phyloP scores from a whole-genome alignment of 257 asterid genomes.

The Thymus quinquecostatus region DNA sequence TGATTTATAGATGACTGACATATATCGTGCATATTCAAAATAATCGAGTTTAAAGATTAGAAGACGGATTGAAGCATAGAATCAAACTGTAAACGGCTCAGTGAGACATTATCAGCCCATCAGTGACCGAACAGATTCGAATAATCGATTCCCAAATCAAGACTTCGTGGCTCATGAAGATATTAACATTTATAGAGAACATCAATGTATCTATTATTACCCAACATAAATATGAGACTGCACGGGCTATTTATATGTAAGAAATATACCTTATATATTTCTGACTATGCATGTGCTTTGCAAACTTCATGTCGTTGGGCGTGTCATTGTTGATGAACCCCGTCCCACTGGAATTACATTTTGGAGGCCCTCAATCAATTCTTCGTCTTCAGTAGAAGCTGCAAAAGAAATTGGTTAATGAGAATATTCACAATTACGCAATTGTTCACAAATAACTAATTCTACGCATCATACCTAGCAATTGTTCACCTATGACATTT shows the following conservation, averaged over 20 bases:
- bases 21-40: too few relatives aligned
- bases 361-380: constrained; percentile 57
- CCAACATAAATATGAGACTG: not conserved
- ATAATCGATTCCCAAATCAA: too few relatives aligned
- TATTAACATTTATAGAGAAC: too few relatives aligned
- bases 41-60: not conserved
- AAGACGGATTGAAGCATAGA: not conserved
- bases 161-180: too few relatives aligned
- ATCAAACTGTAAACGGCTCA: not conserved
- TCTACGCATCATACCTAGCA: constrained; percentile 4
- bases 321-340: constrained; percentile 93
- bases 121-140: too few relatives aligned
- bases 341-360: constrained; percentile 80
- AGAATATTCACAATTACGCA: constrained; percentile 1
- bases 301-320: constrained; percentile 76
- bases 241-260: not conserved
- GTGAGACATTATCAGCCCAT: too few relatives aligned
- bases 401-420: constrained; percentile 30
- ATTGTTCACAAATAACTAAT: not conserved
- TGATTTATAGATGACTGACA: not conserved
- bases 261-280: constrained; percentile 29
- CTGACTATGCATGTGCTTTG: constrained; percentile 24
- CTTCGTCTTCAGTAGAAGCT: constrained; percentile 62
- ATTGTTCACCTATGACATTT: constrained; percentile 56
- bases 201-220: too few relatives aligned